Percentiles rank a stretch among this genome's conserved stretches.
Evolutionary conservation across 306 rosid genomes (phyloP).

Genomic region (Prunus campanulata): DNA sequence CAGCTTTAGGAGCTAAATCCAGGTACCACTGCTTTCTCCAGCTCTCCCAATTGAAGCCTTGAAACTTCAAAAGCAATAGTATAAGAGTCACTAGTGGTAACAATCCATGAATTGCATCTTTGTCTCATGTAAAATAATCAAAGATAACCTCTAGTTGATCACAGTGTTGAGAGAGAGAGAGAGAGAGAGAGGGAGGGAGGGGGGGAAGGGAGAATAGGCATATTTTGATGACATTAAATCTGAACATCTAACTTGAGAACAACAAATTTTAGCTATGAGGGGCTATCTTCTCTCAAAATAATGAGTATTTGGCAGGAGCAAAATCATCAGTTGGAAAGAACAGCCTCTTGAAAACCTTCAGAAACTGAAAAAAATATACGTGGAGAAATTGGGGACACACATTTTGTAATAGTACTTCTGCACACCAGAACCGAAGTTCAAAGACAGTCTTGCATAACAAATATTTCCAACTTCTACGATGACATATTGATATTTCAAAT

Average conservation of each 20-base stretch:
- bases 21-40: constrained; percentile 80
- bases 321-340: background rate
- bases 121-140: background rate
- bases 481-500: background rate
- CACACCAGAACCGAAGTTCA: background rate
- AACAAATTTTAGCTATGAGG: too few relatives aligned
- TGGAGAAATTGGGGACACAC: background rate
- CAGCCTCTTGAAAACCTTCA: background rate
- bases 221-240: background rate
- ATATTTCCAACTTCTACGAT: background rate
- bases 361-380: too few relatives aligned
- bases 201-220: background rate
- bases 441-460: background rate
- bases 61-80: constrained; percentile 45
- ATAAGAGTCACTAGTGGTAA: constrained; percentile 23
- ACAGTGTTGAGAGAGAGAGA: background rate
- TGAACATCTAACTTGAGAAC: background rate
- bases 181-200: background rate
- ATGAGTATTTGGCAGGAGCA: background rate
- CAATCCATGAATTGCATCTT: background rate
- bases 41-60: constrained; percentile 87
- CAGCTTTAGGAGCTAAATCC: constrained; percentile 57
- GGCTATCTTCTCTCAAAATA: background rate
- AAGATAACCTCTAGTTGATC: background rate
- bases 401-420: background rate